phyloP scores from a whole-genome alignment of 176 grass and related monocot species.

The Coix lacrymajobi region DNA sequence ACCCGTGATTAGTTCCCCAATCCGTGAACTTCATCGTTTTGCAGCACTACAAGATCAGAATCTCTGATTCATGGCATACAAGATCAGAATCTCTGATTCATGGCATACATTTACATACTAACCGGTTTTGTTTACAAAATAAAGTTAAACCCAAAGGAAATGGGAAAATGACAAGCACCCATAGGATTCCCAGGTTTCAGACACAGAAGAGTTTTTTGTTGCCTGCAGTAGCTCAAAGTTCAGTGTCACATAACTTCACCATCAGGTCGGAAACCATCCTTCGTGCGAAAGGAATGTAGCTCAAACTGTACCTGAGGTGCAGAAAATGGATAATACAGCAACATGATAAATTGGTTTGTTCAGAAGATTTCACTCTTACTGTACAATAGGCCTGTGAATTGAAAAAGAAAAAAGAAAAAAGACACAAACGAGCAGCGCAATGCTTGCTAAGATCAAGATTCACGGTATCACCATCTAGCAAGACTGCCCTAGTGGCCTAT shows the following conservation, averaged over 20 bases:
- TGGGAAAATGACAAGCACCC: background rate
- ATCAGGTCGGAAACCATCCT: slow-evolving; percentile 69
- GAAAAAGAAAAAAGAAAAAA: background rate
- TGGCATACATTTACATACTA: no score
- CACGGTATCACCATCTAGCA: background rate
- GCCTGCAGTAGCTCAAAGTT: slow-evolving; percentile 28
- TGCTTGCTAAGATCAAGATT: background rate
- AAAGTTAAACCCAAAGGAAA: background rate
- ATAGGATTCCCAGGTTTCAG: background rate
- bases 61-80: no score
- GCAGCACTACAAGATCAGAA: background rate
- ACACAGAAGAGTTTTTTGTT: background rate
- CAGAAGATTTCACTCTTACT: background rate
- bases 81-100: no score
- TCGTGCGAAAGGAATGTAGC: slow-evolving; percentile 84
- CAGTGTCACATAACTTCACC: slow-evolving; percentile 77
- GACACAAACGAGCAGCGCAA: background rate
- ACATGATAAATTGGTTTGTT: background rate
- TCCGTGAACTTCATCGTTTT: no score
- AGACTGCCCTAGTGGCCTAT: background rate
- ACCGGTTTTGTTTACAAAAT: no score
- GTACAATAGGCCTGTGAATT: background rate
- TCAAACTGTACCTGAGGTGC: slow-evolving; percentile 79
- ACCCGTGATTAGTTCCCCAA: no score
- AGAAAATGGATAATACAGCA: background rate